Evolutionary conservation across 2,329 filamentous ascomycete genomes (phyloP).

Genomic region (Teratosphaeria destructans): DNA sequence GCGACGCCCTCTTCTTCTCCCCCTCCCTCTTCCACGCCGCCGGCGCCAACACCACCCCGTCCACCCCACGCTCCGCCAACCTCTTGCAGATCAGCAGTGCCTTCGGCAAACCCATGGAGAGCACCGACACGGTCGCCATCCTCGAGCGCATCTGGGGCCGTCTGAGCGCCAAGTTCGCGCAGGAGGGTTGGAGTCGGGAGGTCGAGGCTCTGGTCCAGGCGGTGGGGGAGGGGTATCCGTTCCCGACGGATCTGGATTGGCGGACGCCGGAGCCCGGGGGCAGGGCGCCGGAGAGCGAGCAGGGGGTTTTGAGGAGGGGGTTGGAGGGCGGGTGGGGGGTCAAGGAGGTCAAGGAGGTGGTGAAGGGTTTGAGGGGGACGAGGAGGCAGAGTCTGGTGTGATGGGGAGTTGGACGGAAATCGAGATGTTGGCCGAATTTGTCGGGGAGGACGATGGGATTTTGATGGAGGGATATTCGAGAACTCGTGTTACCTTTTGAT

Average conservation of each 20-base stretch:
- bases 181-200: slow-evolving; percentile 31
- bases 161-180: slow-evolving; percentile 25
- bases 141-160: slow-evolving; percentile 37
- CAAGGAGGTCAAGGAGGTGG: slow-evolving; percentile 27
- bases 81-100: slow-evolving; percentile 52
- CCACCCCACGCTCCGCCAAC: slow-evolving; percentile 48
- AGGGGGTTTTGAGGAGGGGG: slow-evolving; percentile 39
- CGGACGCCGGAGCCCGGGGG: slow-evolving; percentile 45
- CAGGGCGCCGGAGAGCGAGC: slow-evolving; percentile 52
- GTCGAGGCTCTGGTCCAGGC: slow-evolving; percentile 41
- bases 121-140: slow-evolving; percentile 42
- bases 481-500: too few relatives aligned
- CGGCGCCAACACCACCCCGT: slow-evolving; percentile 43
- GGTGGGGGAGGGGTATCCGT: slow-evolving; percentile 50
- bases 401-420: too few relatives aligned
- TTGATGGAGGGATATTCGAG: too few relatives aligned
- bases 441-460: background rate
- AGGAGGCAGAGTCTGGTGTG: background rate
- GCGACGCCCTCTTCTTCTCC: slow-evolving; percentile 55
- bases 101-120: slow-evolving; percentile 56
- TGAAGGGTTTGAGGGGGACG: slow-evolving; percentile 16
- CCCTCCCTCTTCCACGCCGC: slow-evolving; percentile 55
- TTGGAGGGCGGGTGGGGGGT: slow-evolving; percentile 34
- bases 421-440: too few relatives aligned
- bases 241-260: slow-evolving; percentile 51